Evolutionary conservation across 2,329 filamentous ascomycete genomes (phyloP).

Genomic region (Gyromitra esculenta): DNA sequence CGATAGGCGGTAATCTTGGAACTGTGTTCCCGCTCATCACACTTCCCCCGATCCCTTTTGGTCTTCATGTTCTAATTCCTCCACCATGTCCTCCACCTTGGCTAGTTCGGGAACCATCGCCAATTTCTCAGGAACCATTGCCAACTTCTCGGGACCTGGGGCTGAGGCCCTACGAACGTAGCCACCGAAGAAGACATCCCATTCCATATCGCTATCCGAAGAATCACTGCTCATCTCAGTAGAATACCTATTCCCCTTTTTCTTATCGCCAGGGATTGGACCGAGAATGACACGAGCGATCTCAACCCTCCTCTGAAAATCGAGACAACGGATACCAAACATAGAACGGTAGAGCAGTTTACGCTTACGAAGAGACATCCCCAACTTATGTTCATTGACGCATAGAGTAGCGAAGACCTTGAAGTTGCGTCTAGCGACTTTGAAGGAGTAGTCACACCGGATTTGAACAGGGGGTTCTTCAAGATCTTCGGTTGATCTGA

Average conservation of each 20-base stretch:
- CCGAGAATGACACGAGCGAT: constrained; percentile 17
- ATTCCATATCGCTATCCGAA: not conserved
- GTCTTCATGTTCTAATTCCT: not conserved
- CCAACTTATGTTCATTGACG: constrained; percentile 5
- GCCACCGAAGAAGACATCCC: not conserved
- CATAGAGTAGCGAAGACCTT: constrained; percentile 2
- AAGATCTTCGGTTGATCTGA: not conserved
- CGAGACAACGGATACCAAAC: constrained; percentile 25
- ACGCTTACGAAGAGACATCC: not conserved
- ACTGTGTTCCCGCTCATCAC: not conserved
- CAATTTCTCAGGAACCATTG: not conserved
- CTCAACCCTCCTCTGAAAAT: constrained; percentile 20
- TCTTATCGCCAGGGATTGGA: not conserved
- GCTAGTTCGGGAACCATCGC: not conserved
- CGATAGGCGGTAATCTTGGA: not conserved
- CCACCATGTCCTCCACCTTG: not conserved
- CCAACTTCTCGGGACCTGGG: not conserved
- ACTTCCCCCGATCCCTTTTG: not conserved
- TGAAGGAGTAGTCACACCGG: constrained; percentile 7
- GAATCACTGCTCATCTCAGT: constrained; percentile 1
- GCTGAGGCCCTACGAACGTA: not conserved
- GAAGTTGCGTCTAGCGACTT: constrained; percentile 27
- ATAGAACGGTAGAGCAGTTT: constrained; percentile 15
- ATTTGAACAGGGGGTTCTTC: not conserved
- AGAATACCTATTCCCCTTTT: not conserved